phyloP scores from a whole-genome alignment of 177 flowering plant species.

The Tripterygium wilfordii region DNA sequence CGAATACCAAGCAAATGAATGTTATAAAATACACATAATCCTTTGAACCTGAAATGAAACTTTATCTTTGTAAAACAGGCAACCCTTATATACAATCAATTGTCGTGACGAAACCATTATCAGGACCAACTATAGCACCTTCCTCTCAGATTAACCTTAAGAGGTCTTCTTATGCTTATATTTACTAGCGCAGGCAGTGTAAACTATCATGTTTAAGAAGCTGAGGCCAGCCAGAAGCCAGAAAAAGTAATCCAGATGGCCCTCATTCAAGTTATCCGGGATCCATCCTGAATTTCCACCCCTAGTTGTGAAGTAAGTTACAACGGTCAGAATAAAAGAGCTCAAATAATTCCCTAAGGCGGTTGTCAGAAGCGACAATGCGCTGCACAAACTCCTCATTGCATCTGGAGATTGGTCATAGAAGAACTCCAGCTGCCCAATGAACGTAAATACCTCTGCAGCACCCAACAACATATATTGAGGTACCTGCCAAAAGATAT shows the following conservation, averaged over 20 bases:
- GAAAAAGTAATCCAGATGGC: conserved; percentile 85
- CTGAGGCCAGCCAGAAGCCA: conserved; percentile 86
- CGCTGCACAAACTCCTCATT: conserved; percentile 81
- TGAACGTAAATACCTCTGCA: conserved; percentile 72
- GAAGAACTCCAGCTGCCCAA: conserved; percentile 93
- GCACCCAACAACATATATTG: conserved; percentile 79
- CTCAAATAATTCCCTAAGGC: conserved; percentile 74
- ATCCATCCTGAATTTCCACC: conserved; percentile 75
- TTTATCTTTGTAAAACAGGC: no score
- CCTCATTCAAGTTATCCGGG: conserved; percentile 69
- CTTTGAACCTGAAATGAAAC: neutral
- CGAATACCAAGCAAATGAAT: no score
- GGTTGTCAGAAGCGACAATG: conserved; percentile 59
- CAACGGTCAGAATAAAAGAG: conserved; percentile 62
- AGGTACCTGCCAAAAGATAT: conserved; percentile 81
- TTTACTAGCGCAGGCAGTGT: conserved; percentile 42
- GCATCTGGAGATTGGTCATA: conserved; percentile 92
- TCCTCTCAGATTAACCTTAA: conserved; percentile 4
- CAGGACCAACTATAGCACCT: neutral
- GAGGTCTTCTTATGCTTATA: conserved; percentile 61
- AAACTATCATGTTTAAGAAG: conserved; percentile 53
- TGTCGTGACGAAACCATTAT: no score
- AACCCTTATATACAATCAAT: no score
- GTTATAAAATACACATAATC: neutral
- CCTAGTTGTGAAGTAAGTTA: conserved; percentile 50